phyloP scores from a whole-genome alignment of 2,329 filamentous ascomycete genomes.

The Colletotrichum cuscutae region DNA sequence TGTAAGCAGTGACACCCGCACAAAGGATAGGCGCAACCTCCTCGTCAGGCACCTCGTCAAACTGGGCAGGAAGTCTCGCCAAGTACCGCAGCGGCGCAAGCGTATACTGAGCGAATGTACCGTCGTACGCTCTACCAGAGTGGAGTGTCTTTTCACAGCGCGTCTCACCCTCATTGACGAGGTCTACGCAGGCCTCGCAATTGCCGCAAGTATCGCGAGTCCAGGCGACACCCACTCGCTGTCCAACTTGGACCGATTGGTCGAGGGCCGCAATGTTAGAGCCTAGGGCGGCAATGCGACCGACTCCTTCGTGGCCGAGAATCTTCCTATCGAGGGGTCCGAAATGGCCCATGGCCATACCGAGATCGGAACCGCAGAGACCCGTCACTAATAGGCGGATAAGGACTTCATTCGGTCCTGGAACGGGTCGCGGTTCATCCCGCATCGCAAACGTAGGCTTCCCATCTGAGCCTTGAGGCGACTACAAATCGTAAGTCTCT shows the following conservation, averaged over 20 bases:
- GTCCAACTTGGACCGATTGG: slow-evolving; percentile 41
- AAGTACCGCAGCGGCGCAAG: slow-evolving; percentile 48
- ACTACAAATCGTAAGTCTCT: not conserved
- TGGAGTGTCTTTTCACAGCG: slow-evolving; percentile 47
- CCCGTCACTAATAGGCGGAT: slow-evolving; percentile 47
- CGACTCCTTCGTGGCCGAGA: slow-evolving; percentile 57
- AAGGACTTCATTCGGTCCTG: slow-evolving; percentile 42
- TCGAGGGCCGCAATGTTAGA: slow-evolving; percentile 42
- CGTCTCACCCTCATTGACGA: slow-evolving; percentile 46
- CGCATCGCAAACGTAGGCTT: slow-evolving; percentile 18
- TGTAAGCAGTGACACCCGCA: slow-evolving; percentile 55
- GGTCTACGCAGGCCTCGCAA: slow-evolving; percentile 45
- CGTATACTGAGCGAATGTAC: slow-evolving; percentile 52
- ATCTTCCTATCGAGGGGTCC: slow-evolving; percentile 46
- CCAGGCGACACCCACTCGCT: slow-evolving; percentile 53
- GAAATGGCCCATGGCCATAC: slow-evolving; percentile 49
- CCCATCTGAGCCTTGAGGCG: not conserved
- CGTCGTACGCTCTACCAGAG: slow-evolving; percentile 46
- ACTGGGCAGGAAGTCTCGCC: slow-evolving; percentile 40
- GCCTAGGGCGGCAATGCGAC: slow-evolving; percentile 50
- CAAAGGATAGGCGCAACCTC: slow-evolving; percentile 53
- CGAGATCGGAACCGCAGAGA: slow-evolving; percentile 52
- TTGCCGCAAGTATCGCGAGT: slow-evolving; percentile 47
- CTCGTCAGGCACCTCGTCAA: slow-evolving; percentile 45
- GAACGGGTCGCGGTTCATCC: slow-evolving; percentile 12